Conservation (phyloP, 2,329 filamentous ascomycete species). For the Paracoccidioides brasiliensis region DNA sequence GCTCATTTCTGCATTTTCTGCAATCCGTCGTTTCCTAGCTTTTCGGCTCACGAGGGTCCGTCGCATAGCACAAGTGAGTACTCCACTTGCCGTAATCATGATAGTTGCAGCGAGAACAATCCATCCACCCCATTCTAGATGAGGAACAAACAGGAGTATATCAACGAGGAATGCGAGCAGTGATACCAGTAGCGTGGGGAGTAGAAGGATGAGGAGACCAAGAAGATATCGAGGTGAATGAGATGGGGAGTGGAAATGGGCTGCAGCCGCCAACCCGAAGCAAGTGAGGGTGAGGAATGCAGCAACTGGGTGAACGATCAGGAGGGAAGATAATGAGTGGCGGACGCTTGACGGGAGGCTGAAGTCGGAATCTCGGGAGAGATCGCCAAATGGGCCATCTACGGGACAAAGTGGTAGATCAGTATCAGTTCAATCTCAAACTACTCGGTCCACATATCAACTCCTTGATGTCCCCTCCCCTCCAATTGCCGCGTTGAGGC, state of each 20-base stretch:
- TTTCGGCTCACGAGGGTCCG: slow-evolving; percentile 83
- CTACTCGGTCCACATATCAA: too few species aligned
- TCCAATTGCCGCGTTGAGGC: too few species aligned
- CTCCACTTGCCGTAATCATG: slow-evolving; percentile 63
- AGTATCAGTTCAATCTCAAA: not conserved
- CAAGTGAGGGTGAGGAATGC: slow-evolving; percentile 75
- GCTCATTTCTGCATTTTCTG: slow-evolving; percentile 93
- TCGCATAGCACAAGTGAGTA: slow-evolving; percentile 91
- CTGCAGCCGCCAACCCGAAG: slow-evolving; percentile 62
- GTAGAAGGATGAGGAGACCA: slow-evolving; percentile 68
- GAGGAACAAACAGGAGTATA: slow-evolving; percentile 85
- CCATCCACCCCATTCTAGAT: slow-evolving; percentile 88
- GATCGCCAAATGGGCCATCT: slow-evolving; percentile 38
- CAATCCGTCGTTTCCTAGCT: slow-evolving; percentile 82
- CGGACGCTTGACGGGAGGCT: slow-evolving; percentile 52
- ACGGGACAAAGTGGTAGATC: not conserved
- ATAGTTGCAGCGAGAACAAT: slow-evolving; percentile 83
- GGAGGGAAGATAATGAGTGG: slow-evolving; percentile 65
- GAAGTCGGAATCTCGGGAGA: slow-evolving; percentile 39
- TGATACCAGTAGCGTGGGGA: slow-evolving; percentile 71
- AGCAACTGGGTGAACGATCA: slow-evolving; percentile 87
- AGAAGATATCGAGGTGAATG: slow-evolving; percentile 86
- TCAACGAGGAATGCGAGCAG: slow-evolving; percentile 86
- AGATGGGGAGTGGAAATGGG: slow-evolving; percentile 75
- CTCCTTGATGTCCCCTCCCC: too few species aligned